Conservation (phyloP, 2,329 filamentous ascomycete species). For the Ilyonectria destructans region DNA sequence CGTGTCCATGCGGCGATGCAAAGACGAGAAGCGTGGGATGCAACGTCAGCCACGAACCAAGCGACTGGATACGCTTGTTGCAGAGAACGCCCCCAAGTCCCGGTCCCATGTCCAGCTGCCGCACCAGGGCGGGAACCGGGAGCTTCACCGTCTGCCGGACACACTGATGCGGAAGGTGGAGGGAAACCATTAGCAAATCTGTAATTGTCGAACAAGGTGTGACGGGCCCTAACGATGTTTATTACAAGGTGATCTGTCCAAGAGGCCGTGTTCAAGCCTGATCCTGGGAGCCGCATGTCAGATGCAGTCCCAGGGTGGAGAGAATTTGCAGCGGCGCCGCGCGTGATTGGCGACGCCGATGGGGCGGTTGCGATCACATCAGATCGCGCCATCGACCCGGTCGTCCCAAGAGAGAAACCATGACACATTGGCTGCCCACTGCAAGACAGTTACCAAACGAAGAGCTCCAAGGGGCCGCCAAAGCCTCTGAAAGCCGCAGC, state of each 20-base stretch:
- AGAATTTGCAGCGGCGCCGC: background rate
- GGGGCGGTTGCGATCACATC: constrained; percentile 45
- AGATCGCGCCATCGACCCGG: constrained; percentile 52
- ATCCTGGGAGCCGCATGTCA: constrained; percentile 25
- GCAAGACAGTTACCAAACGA: background rate
- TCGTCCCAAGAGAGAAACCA: constrained; percentile 37
- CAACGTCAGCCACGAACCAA: constrained; percentile 12
- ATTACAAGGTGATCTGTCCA: too few species aligned
- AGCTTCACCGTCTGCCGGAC: constrained; percentile 2
- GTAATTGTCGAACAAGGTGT: background rate
- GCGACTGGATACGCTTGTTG: background rate
- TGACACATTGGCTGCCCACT: constrained; percentile 38
- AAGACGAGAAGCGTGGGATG: constrained; percentile 3
- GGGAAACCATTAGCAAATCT: constrained; percentile 16
- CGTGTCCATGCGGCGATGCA: background rate
- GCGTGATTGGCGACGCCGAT: constrained; percentile 34
- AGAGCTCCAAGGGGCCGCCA: background rate
- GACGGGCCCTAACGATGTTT: background rate
- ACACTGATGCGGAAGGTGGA: constrained; percentile 32
- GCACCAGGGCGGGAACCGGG: constrained; percentile 4
- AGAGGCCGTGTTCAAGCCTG: background rate
- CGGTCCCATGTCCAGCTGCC: background rate
- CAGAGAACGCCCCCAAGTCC: too few species aligned
- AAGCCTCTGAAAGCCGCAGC: constrained; percentile 16
- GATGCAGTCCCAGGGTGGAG: constrained; percentile 39